Percentiles rank a stretch among this genome's conserved stretches.
phyloP scores from a whole-genome alignment of 768 basidiomycete species.

The Coprinopsis sp. region DNA sequence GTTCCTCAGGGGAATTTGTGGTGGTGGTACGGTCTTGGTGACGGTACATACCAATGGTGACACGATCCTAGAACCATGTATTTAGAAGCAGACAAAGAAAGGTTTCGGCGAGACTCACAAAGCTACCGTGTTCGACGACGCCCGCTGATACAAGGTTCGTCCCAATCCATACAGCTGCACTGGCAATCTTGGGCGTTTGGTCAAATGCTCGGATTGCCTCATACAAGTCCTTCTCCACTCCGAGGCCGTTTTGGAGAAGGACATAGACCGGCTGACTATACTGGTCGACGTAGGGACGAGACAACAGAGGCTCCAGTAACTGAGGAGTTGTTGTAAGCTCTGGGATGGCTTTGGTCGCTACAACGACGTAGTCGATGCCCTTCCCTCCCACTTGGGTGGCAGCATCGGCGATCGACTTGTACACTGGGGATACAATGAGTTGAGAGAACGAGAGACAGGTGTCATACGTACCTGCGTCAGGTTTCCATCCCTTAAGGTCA shows the following conservation, averaged over 20 bases:
- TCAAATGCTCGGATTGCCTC: constrained; percentile 39
- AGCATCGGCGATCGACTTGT: constrained; percentile 54
- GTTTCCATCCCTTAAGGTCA: constrained; percentile 51
- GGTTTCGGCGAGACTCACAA: constrained; percentile 34
- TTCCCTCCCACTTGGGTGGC: constrained; percentile 37
- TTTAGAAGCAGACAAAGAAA: background rate
- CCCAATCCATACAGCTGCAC: constrained; percentile 50
- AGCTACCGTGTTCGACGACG: constrained; percentile 46
- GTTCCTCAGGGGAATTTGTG: constrained; percentile 39
- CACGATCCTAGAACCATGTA: constrained; percentile 36
- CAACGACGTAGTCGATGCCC: constrained; percentile 59
- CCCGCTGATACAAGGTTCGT: constrained; percentile 45
- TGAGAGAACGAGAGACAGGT: background rate
- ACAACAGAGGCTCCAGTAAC: constrained; percentile 54
- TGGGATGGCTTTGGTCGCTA: constrained; percentile 69
- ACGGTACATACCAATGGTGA: constrained; percentile 54
- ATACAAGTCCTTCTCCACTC: constrained; percentile 65
- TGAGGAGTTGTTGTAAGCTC: constrained; percentile 54
- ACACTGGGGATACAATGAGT: constrained; percentile 36
- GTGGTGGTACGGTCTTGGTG: constrained; percentile 35
- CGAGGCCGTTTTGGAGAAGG: constrained; percentile 68
- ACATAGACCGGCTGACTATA: constrained; percentile 55
- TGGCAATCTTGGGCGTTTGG: constrained; percentile 47
- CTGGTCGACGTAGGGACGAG: constrained; percentile 38
- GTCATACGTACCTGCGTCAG: constrained; percentile 50